Base-by-base conservation (phyloP, 1,284 basidiomycete genomes). In the Ustilago lituana region DNA sequence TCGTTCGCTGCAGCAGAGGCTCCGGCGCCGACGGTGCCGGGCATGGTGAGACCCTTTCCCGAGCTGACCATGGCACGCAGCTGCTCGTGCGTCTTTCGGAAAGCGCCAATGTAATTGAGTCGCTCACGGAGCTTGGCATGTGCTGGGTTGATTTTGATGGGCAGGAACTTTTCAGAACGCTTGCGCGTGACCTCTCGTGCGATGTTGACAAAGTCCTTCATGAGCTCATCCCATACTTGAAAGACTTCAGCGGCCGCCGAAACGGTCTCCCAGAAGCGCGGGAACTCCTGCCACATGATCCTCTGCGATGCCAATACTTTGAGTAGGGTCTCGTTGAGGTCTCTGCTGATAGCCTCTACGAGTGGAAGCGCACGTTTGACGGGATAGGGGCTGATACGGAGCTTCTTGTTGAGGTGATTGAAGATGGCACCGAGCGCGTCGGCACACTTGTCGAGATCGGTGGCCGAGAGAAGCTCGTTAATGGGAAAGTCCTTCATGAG, bases 401-500 rank as follows among this genome's bases (percentile, higher is more conserved):
- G 89, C 83, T 96, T 98, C 84, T 94, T 92, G 84, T 93, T 97
- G 79, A 98, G 88, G 80, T 98, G 95, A 0, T 88, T 88, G 78
- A 98, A 98, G 80, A 98, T 94, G 69, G 91, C 86, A 10, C 87
- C 84, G 19, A 98, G 85, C 0, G 92, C 89, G 80, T 96, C 93
- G 79, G 94, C 89, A 36, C 96, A 91, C 85, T 94, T 97, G 79
- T 92, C 91, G 3, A 98, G 88, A 82, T 98, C 94, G 1, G 94
- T 96, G 0, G 96, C 93, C 3, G 94, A 92, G 17, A 98, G 87
- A 14, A 98, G 88, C 81, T 97, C 94, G 80, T 98, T 95, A 36
- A 98, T 85, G 0, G 96, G 96, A 78, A 98, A 97, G 80, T 99
- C 96, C 83, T 95, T 96, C 95, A 98, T 98, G 60, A 98, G 87